Conservation (phyloP, 1,284 basidiomycete species). For the Ganoderma meredithae region DNA sequence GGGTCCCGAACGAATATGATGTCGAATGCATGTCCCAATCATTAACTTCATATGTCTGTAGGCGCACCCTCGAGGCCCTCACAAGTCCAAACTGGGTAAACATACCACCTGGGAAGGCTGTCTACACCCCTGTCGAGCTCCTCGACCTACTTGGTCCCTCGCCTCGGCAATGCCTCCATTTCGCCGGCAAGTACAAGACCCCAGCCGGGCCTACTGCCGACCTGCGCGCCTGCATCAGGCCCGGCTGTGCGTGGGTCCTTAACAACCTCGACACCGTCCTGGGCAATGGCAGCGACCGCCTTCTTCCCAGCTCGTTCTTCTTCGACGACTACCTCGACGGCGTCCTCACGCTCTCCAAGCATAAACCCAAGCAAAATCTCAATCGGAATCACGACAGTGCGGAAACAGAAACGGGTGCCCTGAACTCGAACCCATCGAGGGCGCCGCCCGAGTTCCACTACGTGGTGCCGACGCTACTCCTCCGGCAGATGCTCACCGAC, state of each 20-base stretch:
- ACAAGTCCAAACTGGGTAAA: neutral
- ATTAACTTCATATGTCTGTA: neutral
- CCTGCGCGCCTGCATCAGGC: neutral
- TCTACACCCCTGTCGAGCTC: constrained; percentile 3
- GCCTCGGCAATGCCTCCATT: neutral
- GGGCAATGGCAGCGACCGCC: too few relatives aligned
- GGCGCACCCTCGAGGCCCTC: neutral
- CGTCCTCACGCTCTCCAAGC: neutral
- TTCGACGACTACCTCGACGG: neutral
- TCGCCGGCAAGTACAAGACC: neutral
- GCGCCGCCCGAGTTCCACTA: neutral
- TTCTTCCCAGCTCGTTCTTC: neutral
- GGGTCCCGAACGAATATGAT: too few relatives aligned
- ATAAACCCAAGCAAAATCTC: neutral
- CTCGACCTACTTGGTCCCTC: neutral
- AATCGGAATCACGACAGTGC: too few relatives aligned
- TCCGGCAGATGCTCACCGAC: neutral
- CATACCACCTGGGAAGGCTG: neutral
- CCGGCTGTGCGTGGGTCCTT: neutral
- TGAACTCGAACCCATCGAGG: neutral
- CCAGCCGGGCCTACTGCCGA: neutral
- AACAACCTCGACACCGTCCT: neutral
- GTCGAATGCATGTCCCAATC: neutral
- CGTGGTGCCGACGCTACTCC: neutral
- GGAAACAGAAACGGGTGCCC: too few relatives aligned